phyloP scores from a whole-genome alignment of 371 early-diverging fungal species.

The Mortierella sp. region DNA sequence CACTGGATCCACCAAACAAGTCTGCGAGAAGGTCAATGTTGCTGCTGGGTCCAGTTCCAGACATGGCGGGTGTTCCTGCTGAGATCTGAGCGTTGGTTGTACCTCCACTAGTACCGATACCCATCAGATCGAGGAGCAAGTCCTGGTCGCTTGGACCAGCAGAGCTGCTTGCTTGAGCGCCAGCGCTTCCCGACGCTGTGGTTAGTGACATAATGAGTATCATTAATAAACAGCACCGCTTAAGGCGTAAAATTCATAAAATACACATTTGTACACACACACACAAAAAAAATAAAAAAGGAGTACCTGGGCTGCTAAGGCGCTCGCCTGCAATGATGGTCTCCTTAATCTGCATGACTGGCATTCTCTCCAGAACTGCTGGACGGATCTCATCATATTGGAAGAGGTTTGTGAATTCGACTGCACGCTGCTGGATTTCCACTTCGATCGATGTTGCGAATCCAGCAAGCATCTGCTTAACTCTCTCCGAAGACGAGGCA shows the following conservation, averaged over 20 bases:
- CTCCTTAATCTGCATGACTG: slow-evolving; percentile 79
- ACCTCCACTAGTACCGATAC: slow-evolving; percentile 71
- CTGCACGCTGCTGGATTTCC: slow-evolving; percentile 94
- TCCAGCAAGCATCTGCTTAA: slow-evolving; percentile 69
- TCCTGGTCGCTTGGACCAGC: slow-evolving; percentile 69
- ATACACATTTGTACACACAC: too few species aligned
- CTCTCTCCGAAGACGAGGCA: slow-evolving; percentile 58
- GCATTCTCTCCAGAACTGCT: slow-evolving; percentile 94
- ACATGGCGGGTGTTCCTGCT: slow-evolving; percentile 45
- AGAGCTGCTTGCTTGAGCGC: slow-evolving; percentile 50
- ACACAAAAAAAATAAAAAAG: too few species aligned
- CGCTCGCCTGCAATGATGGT: slow-evolving; percentile 47
- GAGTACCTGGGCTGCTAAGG: slow-evolving; percentile 52
- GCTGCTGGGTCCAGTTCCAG: slow-evolving; percentile 57
- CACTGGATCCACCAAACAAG: slow-evolving; percentile 66
- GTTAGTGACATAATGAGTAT: neutral
- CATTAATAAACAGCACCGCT: neutral
- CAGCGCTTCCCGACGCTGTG: slow-evolving; percentile 29
- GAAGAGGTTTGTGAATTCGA: slow-evolving; percentile 88
- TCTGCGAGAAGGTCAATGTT: slow-evolving; percentile 85
- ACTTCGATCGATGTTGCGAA: slow-evolving; percentile 83
- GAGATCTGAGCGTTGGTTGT: slow-evolving; percentile 53
- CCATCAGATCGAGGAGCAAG: slow-evolving; percentile 84
- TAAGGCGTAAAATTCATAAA: neutral
- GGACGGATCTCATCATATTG: slow-evolving; percentile 79